A percentile compares a stretch with the other conserved stretches of the same genome.
These are phyloP conservation scores for Serendipita vermifera DNA, from an alignment of 768 basidiomycete genomes.

Conservation along the genomic window DNA sequence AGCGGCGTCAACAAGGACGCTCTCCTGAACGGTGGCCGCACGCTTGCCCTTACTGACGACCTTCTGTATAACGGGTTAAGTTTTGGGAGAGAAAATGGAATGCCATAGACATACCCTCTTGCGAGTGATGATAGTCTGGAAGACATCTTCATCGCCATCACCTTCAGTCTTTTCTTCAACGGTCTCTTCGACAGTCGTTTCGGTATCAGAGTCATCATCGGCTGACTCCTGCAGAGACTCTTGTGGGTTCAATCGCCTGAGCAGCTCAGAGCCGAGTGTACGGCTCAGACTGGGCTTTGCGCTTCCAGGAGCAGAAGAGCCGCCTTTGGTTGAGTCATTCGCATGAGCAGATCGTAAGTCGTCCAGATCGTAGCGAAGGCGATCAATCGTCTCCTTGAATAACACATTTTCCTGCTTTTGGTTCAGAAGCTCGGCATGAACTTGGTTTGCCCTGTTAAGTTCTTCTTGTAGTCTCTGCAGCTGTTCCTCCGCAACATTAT, in stretches of 20 bases:
- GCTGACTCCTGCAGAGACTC: conserved; percentile 38
- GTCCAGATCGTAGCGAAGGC: conserved; percentile 88
- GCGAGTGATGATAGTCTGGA: conserved; percentile 81
- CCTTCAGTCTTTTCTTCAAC: conserved; percentile 33
- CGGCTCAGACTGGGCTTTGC: conserved; percentile 32
- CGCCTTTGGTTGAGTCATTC: conserved; percentile 24
- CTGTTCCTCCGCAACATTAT: conserved; percentile 57
- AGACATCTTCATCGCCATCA: conserved; percentile 53
- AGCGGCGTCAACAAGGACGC: conserved; percentile 19
- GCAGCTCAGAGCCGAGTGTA: conserved; percentile 17
- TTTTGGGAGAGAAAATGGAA: conserved; percentile 10
- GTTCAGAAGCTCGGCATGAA: conserved; percentile 64
- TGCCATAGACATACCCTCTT: conserved; percentile 39
- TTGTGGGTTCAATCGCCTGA: conserved; percentile 24
- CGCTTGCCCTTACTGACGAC: conserved; percentile 47
- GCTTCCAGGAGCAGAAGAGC: conserved; percentile 26
- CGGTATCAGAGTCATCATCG: conserved; percentile 22
- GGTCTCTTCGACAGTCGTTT: conserved; percentile 26
- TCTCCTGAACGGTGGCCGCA: conserved; percentile 29
- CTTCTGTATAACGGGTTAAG: conserved; percentile 34
- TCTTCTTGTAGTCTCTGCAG: conserved; percentile 60
- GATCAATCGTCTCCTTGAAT: conserved; percentile 91
- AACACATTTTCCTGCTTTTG: conserved; percentile 92
- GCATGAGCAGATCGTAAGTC: conserved; percentile 53
- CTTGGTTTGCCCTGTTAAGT: conserved; percentile 52